Conservation (phyloP, 495 filamentous ascomycete species). For the Darksidea phi region DNA sequence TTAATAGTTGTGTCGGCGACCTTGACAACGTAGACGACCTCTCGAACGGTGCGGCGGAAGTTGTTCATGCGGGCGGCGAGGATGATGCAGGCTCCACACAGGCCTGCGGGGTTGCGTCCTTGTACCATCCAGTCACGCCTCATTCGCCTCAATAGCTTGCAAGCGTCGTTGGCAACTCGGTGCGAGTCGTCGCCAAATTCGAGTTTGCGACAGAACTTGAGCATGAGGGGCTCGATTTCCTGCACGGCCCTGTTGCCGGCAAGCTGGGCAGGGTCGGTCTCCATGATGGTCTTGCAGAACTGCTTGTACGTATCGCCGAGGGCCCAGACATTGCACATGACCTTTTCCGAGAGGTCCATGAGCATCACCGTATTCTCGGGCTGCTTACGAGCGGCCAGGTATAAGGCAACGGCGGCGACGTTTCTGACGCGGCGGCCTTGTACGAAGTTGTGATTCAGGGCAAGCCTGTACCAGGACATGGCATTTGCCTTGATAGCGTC, state of each 20-base stretch:
- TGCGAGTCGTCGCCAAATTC: conserved; percentile 78
- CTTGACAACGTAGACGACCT: conserved; percentile 94
- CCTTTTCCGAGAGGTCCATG: conserved; percentile 89
- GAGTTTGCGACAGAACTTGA: conserved; percentile 81
- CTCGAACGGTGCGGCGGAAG: conserved; percentile 83
- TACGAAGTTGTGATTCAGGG: conserved; percentile 74
- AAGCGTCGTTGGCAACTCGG: conserved; percentile 81
- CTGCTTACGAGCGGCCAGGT: conserved; percentile 74
- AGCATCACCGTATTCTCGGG: conserved; percentile 69
- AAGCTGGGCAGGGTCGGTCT: conserved; percentile 50
- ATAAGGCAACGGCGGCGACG: conserved; percentile 82
- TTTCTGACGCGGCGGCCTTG: conserved; percentile 82
- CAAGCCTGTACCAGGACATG: conserved; percentile 73
- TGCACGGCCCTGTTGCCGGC: conserved; percentile 57
- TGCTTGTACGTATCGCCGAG: conserved; percentile 81
- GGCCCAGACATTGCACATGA: conserved; percentile 85
- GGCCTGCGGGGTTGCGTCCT: conserved; percentile 86
- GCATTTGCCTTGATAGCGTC: conserved; percentile 61
- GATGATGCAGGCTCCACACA: conserved; percentile 91
- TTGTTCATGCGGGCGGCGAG: conserved; percentile 97
- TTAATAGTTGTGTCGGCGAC: conserved; percentile 88
- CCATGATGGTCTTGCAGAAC: conserved; percentile 63
- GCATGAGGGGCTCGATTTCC: conserved; percentile 76
- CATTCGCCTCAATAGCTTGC: conserved; percentile 85
- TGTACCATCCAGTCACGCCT: conserved; percentile 92